Conservation (phyloP, 768 basidiomycete species). For the Termitomyces sp. region DNA sequence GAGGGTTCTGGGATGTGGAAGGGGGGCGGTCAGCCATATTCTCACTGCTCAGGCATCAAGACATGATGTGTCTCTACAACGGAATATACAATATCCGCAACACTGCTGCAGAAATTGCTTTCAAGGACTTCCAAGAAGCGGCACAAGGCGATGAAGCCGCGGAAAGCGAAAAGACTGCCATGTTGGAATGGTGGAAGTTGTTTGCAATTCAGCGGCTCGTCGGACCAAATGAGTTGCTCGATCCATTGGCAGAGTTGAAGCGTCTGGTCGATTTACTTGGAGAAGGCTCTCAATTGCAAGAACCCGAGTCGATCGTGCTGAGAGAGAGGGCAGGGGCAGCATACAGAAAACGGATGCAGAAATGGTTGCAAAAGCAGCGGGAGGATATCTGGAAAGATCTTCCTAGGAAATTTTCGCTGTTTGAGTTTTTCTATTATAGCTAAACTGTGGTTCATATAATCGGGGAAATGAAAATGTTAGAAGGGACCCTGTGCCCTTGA, state of each 20-base stretch:
- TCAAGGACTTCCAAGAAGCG: not conserved
- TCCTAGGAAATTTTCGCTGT: conserved; percentile 7
- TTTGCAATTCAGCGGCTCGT: conserved; percentile 9
- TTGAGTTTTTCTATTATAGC: not conserved
- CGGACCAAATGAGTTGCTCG: conserved; percentile 8
- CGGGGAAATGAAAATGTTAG: not conserved
- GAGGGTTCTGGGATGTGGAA: conserved; percentile 1
- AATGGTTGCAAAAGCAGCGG: conserved; percentile 8
- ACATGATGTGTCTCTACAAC: conserved; percentile 7
- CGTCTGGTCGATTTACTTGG: conserved; percentile 5
- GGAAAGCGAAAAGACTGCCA: conserved; percentile 4
- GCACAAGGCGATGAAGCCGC: not conserved
- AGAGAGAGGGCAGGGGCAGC: not conserved
- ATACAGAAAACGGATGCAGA: conserved; percentile 10
- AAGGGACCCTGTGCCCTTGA: not conserved
- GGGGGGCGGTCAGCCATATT: conserved; percentile 9
- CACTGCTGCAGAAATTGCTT: not conserved
- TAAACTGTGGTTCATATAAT: too few species aligned
- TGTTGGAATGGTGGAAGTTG: conserved; percentile 14
- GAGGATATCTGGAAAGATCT: conserved; percentile 9
- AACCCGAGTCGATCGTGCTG: not conserved
- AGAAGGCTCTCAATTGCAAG: not conserved
- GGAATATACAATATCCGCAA: conserved; percentile 8
- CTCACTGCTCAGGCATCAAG: conserved; percentile 11
- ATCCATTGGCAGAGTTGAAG: conserved; percentile 6